A percentile compares a stretch with the other conserved stretches of the same genome.
Conservation (phyloP, 1,284 basidiomycete genomes). For the Leccinum variabile region DNA sequence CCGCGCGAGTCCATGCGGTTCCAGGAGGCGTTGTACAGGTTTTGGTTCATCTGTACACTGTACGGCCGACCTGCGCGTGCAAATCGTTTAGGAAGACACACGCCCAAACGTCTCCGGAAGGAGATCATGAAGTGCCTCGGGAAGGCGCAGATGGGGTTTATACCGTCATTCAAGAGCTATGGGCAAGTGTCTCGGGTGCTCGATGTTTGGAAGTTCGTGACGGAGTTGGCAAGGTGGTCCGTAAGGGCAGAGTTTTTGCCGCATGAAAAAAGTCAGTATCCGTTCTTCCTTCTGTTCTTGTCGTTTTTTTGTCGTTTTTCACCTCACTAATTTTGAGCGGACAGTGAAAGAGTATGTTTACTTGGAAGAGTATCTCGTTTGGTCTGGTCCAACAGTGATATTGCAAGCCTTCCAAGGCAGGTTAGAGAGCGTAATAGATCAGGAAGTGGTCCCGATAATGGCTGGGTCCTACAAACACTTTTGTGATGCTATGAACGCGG, state of each 20-base stretch:
- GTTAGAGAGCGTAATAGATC: constrained; percentile 9
- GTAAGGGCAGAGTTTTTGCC: constrained; percentile 14
- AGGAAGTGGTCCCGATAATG: constrained; percentile 10
- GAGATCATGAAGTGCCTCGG: constrained; percentile 9
- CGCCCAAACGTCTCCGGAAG: constrained; percentile 4
- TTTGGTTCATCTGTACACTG: constrained; percentile 29
- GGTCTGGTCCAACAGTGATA: constrained; percentile 16
- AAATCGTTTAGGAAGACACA: constrained; percentile 13
- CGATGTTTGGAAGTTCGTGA: constrained; percentile 17
- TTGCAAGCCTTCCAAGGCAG: constrained; percentile 17
- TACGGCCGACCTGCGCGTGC: constrained; percentile 20
- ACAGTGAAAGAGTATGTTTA: constrained; percentile 4
- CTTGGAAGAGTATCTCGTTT: constrained; percentile 16
- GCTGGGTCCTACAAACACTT: constrained; percentile 18
- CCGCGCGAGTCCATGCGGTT: constrained; percentile 33
- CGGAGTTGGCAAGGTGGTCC: constrained; percentile 16
- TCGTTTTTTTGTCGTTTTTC: neutral
- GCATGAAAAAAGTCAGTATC: constrained; percentile 14
- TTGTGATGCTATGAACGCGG: constrained; percentile 6
- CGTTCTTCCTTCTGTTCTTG: neutral
- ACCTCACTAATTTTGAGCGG: neutral
- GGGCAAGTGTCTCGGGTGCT: constrained; percentile 2
- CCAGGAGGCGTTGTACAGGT: constrained; percentile 35
- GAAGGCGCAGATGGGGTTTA: constrained; percentile 9
- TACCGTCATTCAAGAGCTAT: constrained; percentile 10